Evolutionary conservation across 352 stramenopile genomes (phyloP), one percentile per base, ranked within the genome.

Genomic region (Blastocystis sp.): DNA sequence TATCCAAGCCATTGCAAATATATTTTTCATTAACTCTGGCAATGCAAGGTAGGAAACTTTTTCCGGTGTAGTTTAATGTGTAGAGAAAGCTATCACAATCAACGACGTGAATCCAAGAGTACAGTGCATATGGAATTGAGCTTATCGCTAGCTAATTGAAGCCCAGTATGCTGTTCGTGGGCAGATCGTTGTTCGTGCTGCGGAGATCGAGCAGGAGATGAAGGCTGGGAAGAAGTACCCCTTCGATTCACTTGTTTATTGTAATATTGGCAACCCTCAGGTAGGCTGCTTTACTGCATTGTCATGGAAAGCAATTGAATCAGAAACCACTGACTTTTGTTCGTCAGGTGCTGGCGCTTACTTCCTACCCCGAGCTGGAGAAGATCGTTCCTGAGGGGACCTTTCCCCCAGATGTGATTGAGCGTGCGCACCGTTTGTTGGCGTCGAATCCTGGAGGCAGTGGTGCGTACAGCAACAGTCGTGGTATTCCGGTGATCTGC

Each of bases 221-320:
- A 91, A 90, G 13, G 87, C 90, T 3, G 93, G 93, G 11, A 93
- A 95, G 88, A 92, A 82, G 80, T 93, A 92, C 80, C 91, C 94
- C 6, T 97, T 97, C 90, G 92, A 95, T 79, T 93, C 94, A 87
- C 92, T 97, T 76, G 95, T 97, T 82, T 93, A 94, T 87, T 97
- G 94, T 93, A 97, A 97, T 91, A 97, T 97, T 87, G 95, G 95
- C 82, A 98, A 98, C 92, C 95, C 95, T 80, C 95, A 96, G 61
- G 93, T 96, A 50, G 18, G 66, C 7, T n/a, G 23, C 7, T 9
- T n/a, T 8, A 1, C 20, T 4, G 0, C 0, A 15, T 15, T 37
- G 34, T 88, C 3, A 76, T 18, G 5, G 29, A 18, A 76, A 88
- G 76, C 47, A 90, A 39, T 93, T 97, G 68, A 92, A 95, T 90